Evolutionary conservation across 805 yeast species (phyloP).

Genomic region (Cyberlindnera bimundalis): DNA sequence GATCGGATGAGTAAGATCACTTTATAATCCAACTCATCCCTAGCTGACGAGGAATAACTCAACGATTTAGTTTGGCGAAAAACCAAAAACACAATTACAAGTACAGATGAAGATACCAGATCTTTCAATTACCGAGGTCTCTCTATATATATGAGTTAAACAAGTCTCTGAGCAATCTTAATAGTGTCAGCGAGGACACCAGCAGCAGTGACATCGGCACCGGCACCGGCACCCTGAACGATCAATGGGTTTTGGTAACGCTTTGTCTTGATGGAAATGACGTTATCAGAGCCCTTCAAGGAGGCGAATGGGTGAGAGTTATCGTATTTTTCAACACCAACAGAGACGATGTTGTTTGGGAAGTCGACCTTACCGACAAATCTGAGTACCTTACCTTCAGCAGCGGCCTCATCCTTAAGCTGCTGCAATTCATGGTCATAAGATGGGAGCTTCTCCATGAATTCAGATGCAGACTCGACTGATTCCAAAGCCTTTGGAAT

Average conservation of each 20-base stretch:
- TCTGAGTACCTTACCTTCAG: constrained; percentile 83
- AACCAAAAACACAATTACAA: not conserved
- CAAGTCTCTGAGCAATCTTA: constrained; percentile 83
- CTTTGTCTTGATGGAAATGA: constrained; percentile 84
- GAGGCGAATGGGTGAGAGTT: constrained; percentile 93
- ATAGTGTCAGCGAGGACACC: constrained; percentile 95
- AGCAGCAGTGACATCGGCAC: constrained; percentile 71
- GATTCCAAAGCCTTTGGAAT: constrained; percentile 85
- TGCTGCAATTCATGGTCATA: constrained; percentile 77
- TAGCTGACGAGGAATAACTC: too few relatives aligned
- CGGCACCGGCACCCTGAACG: constrained; percentile 97
- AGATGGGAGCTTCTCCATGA: constrained; percentile 73
- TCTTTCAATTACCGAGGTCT: not conserved
- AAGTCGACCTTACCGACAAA: constrained; percentile 91
- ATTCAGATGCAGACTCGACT: constrained; percentile 70
- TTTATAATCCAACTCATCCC: too few relatives aligned
- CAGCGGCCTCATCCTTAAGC: constrained; percentile 76
- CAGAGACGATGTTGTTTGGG: constrained; percentile 63
- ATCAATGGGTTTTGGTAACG: constrained; percentile 92
- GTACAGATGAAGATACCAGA: not conserved
- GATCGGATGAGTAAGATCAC: too few relatives aligned
- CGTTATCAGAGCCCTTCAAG: constrained; percentile 94
- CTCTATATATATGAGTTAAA: constrained; percentile 10
- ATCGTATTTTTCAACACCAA: constrained; percentile 85
- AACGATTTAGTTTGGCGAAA: too few relatives aligned